Base-by-base conservation (phyloP, 805 yeast genomes). In the Candida lessepsii region DNA sequence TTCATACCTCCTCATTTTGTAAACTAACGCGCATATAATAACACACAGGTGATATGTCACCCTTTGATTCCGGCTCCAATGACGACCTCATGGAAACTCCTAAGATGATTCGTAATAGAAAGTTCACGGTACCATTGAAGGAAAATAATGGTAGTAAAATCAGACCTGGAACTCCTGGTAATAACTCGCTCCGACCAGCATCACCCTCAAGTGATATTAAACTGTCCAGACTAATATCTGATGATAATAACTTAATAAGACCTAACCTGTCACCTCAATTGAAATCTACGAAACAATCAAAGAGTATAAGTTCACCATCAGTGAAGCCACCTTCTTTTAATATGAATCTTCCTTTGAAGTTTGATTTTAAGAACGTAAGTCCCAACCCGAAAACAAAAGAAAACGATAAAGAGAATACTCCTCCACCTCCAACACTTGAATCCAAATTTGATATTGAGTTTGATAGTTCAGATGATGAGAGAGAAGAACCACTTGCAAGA, bases 401-500 rank as follows among this genome's bases (percentile, higher is more conserved):
- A 14, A 21, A 31, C 19, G 24, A 21, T 11, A 31, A 20, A 31
- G 35, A 31, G 17, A 31, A 20, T 13, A 32, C 14, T 15, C 35
- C 14, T 19, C 26, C 26, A 31, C 19, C 30, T 13, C 33, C 37
- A 8, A 21, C 25, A 3, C 31, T 29, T 2, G 17, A 27, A 9
- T 20, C 25, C 4, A 25, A 20, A 8, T 36, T 42, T 5, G 57
- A 53, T 20, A 50, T 52, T 21, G 61, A 59, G 32, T 59, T 59
- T 40, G 64, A 56, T 40, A 49, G 58, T 4, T 55, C 61, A 3
- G 61, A 57, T 31, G 45, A 48, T 17, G 53, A 52, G 31, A 42
- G 47, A 26, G 16, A 28, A 9, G n/a, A n/a, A n/a, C n/a, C n/a
- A n/a, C 21, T 33, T 18, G 25, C 29, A 16, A 5, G 19, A 13